phyloP scores from a whole-genome alignment of 805 yeast species.

The Barnettozyma populi region DNA sequence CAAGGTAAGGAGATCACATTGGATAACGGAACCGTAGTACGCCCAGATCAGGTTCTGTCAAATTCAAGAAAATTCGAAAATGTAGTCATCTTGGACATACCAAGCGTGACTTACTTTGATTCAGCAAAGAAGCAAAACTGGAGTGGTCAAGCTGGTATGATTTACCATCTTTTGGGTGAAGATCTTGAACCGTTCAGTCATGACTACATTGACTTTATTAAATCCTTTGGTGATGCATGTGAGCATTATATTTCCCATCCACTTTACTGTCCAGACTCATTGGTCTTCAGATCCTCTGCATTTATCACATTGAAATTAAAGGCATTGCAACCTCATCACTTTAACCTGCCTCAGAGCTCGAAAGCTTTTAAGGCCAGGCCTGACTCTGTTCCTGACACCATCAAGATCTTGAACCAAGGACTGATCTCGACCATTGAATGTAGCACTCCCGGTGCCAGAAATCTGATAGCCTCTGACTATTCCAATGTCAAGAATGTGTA shows the following conservation, averaged over 20 bases:
- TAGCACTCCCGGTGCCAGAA: constrained; percentile 10
- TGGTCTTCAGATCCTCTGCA: constrained; percentile 55
- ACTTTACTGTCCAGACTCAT: constrained; percentile 50
- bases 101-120: constrained; percentile 42
- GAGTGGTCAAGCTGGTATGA: constrained; percentile 38
- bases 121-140: constrained; percentile 28
- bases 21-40: constrained; percentile 51
- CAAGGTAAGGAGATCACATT: constrained; percentile 53
- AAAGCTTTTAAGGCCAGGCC: constrained; percentile 27
- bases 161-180: constrained; percentile 76
- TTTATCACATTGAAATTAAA: constrained; percentile 51
- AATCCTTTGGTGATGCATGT: constrained; percentile 45
- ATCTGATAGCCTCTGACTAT: constrained; percentile 11
- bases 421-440: constrained; percentile 19
- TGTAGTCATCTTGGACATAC: constrained; percentile 69
- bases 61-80: constrained; percentile 53
- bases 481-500: constrained; percentile 8
- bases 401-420: constrained; percentile 19
- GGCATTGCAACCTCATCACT: constrained; percentile 39
- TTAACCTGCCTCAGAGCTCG: constrained; percentile 33
- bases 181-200: constrained; percentile 43
- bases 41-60: constrained; percentile 70
- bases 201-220: constrained; percentile 44
- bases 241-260: constrained; percentile 74
- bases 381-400: constrained; percentile 16